Evolutionary conservation across 345 rosid species (phyloP).

Genomic region (Trapa bicornis): DNA sequence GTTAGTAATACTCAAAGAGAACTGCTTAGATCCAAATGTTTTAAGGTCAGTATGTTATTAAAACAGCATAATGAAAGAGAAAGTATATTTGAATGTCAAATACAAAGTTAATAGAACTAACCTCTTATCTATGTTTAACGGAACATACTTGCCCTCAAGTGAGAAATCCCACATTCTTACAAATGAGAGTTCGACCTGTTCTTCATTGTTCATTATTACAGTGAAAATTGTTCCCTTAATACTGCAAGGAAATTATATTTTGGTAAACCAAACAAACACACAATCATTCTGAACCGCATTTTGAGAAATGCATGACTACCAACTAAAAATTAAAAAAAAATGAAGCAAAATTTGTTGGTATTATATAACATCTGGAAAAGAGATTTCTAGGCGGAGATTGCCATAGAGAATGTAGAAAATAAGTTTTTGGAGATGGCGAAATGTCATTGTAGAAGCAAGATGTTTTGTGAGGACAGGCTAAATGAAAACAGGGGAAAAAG

Average conservation of each 20-base stretch:
- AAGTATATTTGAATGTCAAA: not conserved
- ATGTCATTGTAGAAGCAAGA: not conserved
- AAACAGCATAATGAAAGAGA: not conserved
- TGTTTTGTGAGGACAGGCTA: not conserved
- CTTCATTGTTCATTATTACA: conserved; percentile 47
- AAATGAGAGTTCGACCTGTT: conserved; percentile 65
- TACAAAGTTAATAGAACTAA: conserved; percentile 10
- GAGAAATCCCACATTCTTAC: conserved; percentile 54
- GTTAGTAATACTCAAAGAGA: conserved; percentile 1
- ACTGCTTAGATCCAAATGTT: not conserved
- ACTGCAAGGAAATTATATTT: conserved; percentile 29
- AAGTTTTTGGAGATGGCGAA: too few species aligned
- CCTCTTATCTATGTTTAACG: conserved; percentile 72
- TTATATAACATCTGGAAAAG: not conserved
- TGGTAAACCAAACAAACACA: conserved; percentile 10
- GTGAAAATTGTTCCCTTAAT: conserved; percentile 46
- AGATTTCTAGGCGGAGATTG: not conserved
- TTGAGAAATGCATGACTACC: not conserved
- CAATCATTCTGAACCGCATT: not conserved
- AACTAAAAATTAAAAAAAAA: not conserved
- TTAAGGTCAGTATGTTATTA: not conserved
- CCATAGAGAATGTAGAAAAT: not conserved
- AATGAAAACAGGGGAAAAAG: not conserved
- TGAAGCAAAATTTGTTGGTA: not conserved
- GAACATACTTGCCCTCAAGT: conserved; percentile 62